Evolutionary conservation across 2,329 filamentous ascomycete species (phyloP), one percentile per base, ranked within the genome.

Genomic region (Monosporascus sp.): DNA sequence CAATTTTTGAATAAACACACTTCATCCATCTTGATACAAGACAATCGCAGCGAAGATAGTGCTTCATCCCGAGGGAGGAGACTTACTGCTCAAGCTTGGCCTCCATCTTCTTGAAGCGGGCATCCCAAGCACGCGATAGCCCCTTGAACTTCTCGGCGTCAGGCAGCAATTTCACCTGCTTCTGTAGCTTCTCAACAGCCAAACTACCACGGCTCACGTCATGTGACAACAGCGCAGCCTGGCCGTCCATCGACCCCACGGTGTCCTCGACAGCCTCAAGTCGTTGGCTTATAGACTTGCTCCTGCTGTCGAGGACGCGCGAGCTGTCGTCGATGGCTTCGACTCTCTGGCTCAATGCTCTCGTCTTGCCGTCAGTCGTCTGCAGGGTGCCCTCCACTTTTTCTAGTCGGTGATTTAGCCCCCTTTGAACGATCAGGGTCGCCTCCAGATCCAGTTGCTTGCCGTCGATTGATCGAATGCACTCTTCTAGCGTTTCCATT

Each of bases 371-470:
- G 36, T 64, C 63, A 36, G 62, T 31, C n/a, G 51, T 52, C 26
- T 52, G 58, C 36, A 63, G 38, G 17, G 17, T 46, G 9, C 58
- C 58, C 51, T 64, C 63, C 8, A 59, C 53, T 2, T 49, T 44
- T n/a, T 61, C 56, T n/a, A 65, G 58, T 9, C 63, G 60, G 48
- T 59, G 57, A 43, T 56, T 50, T n/a, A 65, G 56, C 1, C 52
- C 54, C 34, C 58, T 49, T 50, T 63, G 58, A 9, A 56, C 57
- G 24, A 65, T 60, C 34, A 53, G 53, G 38, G 58, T 57, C 16
- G 63, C 63, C 50, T 65, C 63, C 52, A 63, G 59, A n/a, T 65
- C 63, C 11, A 65, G 60, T 36, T 65, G 62, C 53, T 62, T 64
- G 48, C 59, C 41, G 51, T 65, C 63, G 24, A 65, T 58, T 11